Conservation (phyloP, 2,329 filamentous ascomycete genomes). For the Colletotrichum tropicale region DNA sequence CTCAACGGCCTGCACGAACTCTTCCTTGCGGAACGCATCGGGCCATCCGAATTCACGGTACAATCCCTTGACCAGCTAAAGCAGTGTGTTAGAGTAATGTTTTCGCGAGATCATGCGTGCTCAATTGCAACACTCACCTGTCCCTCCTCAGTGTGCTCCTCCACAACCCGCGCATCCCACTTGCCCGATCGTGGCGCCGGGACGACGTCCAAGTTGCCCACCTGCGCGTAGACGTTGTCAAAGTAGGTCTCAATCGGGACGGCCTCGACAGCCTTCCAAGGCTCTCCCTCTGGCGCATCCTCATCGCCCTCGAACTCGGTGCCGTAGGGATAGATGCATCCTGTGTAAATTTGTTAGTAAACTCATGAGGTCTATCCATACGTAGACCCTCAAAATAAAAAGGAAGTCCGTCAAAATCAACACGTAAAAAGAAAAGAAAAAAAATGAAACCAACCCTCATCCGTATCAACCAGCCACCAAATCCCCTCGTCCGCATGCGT, state of each 20-base stretch:
- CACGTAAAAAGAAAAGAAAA: too few species aligned
- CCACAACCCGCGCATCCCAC: constrained; percentile 15
- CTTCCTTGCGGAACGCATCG: constrained; percentile 7
- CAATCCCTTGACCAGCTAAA: neutral
- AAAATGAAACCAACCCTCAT: neutral
- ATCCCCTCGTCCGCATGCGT: constrained; percentile 16
- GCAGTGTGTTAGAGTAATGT: neutral
- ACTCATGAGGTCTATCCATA: too few species aligned
- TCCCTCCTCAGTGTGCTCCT: constrained; percentile 12
- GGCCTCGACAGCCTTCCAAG: constrained; percentile 10
- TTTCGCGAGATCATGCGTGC: neutral
- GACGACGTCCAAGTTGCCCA: constrained; percentile 13
- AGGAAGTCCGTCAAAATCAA: too few species aligned
- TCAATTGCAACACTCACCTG: neutral
- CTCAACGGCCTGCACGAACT: constrained; percentile 13
- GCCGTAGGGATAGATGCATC: constrained; percentile 17
- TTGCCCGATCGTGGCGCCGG: constrained; percentile 14
- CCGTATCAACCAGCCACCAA: constrained; percentile 18
- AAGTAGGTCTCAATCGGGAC: constrained; percentile 9
- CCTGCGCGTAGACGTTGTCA: constrained; percentile 8
- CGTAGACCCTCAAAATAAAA: neutral
- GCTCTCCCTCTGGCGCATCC: neutral
- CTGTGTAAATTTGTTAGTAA: neutral
- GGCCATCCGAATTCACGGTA: constrained; percentile 10
- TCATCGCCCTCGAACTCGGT: constrained; percentile 2